Base-by-base conservation (phyloP, 2,329 filamentous ascomycete species). In the Nigrospora osmanthi region DNA sequence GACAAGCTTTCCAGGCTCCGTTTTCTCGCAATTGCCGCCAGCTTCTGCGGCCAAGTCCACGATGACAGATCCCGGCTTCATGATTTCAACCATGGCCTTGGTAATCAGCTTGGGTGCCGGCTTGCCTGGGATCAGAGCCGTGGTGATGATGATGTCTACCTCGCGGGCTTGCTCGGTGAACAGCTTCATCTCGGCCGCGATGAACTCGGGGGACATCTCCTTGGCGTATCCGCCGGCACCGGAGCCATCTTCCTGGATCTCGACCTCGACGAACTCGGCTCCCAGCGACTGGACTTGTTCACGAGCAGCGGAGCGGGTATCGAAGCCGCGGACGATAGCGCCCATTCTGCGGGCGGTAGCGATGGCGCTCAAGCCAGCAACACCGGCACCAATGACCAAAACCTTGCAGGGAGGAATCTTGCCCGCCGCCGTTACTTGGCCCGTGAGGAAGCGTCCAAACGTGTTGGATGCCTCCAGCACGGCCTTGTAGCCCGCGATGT, bases 151-250 rank as follows among this genome's bases (percentile, higher is more conserved):
- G 51, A 95, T 95, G 63, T 95, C 89, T 42, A 95, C 88, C 35
- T 95, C 89, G 47, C 80, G 78, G 49, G 85, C 87, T 62, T 95
- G 89, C 54, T 93, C 85, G 60, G 87, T 81, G 66, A 95, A 95
- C 0, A 95, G 74, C 62, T 87, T 90, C 88, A 94, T 94, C 63
- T 95, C 88, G 6, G 89, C 89, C 49, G 89, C 87, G 61, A 93
- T 89, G 58, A 95, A 95, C 53, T 91, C 89, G 58, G 91, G 89
- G 44, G 87, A 93, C 89, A 95, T 95, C 59, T 90, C 87, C 59
- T 95, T 95, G 43, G 87, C 88, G 58, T 95, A 95, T 14, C 89
- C 89, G 28, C 89, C 89, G 10, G 85, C 81, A 3, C 88, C 89
- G 12, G 85, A 81, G 2, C 89, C 89, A 48, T 93, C 88, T 65